Conservation (phyloP, 1,139 yeast genomes). For the Candida freyschussii region DNA sequence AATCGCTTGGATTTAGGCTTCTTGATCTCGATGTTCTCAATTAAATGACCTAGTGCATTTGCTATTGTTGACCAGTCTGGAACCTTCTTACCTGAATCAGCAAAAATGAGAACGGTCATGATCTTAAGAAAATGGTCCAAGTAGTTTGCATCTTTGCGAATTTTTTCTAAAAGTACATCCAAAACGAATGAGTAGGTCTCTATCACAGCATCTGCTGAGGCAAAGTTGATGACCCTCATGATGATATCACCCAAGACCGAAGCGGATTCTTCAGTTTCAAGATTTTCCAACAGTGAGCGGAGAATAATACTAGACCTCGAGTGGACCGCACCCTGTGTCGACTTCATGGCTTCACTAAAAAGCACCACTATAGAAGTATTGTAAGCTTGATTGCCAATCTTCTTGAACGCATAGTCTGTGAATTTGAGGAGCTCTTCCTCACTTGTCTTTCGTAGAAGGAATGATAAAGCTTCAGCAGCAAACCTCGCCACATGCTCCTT, state of each 20-base stretch:
- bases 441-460: slow-evolving; percentile 67
- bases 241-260: slow-evolving; percentile 56
- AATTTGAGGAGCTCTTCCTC: slow-evolving; percentile 43
- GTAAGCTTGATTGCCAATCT: slow-evolving; percentile 40
- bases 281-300: slow-evolving; percentile 38
- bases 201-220: slow-evolving; percentile 48
- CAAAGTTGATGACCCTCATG: slow-evolving; percentile 58
- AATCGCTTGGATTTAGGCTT: slow-evolving; percentile 21
- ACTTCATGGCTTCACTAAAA: slow-evolving; percentile 70
- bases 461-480: slow-evolving; percentile 88
- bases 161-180: slow-evolving; percentile 25
- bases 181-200: slow-evolving; percentile 39
- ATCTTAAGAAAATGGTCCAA: slow-evolving; percentile 25
- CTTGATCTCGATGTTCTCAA: slow-evolving; percentile 12
- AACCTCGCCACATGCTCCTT: slow-evolving; percentile 69
- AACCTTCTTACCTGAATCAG: slow-evolving; percentile 66
- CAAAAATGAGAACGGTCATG: slow-evolving; percentile 45
- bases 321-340: slow-evolving; percentile 69
- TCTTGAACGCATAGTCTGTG: slow-evolving; percentile 47
- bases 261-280: slow-evolving; percentile 30
- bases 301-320: slow-evolving; percentile 58
- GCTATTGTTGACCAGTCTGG: slow-evolving; percentile 30
- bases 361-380: slow-evolving; percentile 55
- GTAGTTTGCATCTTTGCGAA: slow-evolving; percentile 12
- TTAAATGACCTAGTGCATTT: slow-evolving; percentile 14